phyloP scores from a whole-genome alignment of 192 early-diverging fungal genomes.

The Coemansia sp. region DNA sequence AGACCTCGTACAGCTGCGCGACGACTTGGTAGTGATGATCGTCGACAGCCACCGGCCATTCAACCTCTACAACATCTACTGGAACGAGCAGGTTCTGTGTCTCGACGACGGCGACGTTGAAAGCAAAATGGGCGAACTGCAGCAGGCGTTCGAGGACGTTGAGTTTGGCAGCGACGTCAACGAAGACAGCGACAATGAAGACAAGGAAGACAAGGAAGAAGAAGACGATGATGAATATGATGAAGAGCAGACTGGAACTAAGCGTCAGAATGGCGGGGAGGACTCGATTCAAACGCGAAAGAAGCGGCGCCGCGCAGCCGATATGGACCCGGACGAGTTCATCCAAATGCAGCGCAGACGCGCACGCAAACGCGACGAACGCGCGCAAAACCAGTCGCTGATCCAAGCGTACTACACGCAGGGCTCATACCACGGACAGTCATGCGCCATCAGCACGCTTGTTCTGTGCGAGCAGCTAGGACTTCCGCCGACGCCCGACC shows the following conservation, averaged over 20 bases:
- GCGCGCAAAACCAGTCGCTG: slow-evolving; percentile 40
- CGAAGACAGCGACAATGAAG: slow-evolving; percentile 8
- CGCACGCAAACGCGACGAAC: slow-evolving; percentile 29
- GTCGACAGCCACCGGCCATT: slow-evolving; percentile 88
- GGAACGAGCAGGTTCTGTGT: slow-evolving; percentile 74
- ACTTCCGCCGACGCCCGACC: slow-evolving; percentile 61
- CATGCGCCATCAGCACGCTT: slow-evolving; percentile 72
- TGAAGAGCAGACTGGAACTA: neutral
- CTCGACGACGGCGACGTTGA: slow-evolving; percentile 87
- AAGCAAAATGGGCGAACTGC: slow-evolving; percentile 61
- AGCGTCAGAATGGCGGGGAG: slow-evolving; percentile 13
- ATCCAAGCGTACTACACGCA: slow-evolving; percentile 81
- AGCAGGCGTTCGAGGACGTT: slow-evolving; percentile 63
- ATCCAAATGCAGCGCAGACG: slow-evolving; percentile 45
- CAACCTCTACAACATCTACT: slow-evolving; percentile 79
- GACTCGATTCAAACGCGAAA: neutral
- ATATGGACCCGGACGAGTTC: slow-evolving; percentile 52
- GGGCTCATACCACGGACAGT: slow-evolving; percentile 73
- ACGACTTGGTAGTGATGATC: slow-evolving; percentile 69
- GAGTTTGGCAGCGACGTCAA: slow-evolving; percentile 35
- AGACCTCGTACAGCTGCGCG: slow-evolving; percentile 59
- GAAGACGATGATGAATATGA: slow-evolving; percentile 10
- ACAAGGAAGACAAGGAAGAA: slow-evolving; percentile 15
- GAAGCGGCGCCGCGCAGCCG: slow-evolving; percentile 15
- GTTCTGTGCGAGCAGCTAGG: slow-evolving; percentile 72